A percentile compares a stretch with the other conserved stretches of the same genome.
Evolutionary conservation across 2,329 filamentous ascomycete species (phyloP).

Genomic region (Penicillium freii): DNA sequence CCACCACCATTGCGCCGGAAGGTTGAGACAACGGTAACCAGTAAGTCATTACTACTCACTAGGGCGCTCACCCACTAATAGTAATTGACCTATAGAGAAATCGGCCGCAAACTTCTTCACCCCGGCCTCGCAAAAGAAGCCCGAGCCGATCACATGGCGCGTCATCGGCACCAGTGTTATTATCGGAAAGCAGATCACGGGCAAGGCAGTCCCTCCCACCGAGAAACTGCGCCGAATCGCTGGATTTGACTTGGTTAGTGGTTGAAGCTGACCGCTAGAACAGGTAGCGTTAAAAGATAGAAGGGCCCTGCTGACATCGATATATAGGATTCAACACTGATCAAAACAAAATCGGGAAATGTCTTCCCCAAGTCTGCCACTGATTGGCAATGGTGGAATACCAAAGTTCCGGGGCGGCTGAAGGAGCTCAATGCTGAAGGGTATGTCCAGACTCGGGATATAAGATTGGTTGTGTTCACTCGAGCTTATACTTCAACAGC

Average conservation of each 20-base stretch:
- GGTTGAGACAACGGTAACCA: slow-evolving; percentile 54
- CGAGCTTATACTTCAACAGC: slow-evolving; percentile 41
- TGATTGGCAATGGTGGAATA: slow-evolving; percentile 96
- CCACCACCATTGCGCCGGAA: slow-evolving; percentile 58
- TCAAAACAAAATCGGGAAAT: slow-evolving; percentile 76
- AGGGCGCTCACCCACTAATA: background rate
- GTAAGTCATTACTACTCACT: slow-evolving; percentile 34
- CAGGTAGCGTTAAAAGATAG: background rate
- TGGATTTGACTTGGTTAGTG: slow-evolving; percentile 48
- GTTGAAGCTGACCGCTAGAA: background rate
- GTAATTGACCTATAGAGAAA: slow-evolving; percentile 26
- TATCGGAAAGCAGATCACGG: slow-evolving; percentile 66
- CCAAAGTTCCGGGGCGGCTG: slow-evolving; percentile 65
- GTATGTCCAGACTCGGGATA: slow-evolving; percentile 40
- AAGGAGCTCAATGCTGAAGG: slow-evolving; percentile 68
- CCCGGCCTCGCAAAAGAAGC: slow-evolving; percentile 77
- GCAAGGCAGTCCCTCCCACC: slow-evolving; percentile 11
- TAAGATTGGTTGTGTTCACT: background rate
- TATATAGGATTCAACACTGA: slow-evolving; percentile 77
- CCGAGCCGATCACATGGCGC: slow-evolving; percentile 70
- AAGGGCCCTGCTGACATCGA: background rate
- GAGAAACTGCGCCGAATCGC: slow-evolving; percentile 38
- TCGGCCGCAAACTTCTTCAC: slow-evolving; percentile 85
- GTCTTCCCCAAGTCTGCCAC: slow-evolving; percentile 66
- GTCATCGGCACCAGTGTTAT: slow-evolving; percentile 68